Percentiles rank a stretch among this genome's conserved stretches.
These are phyloP conservation scores for Rosa multiflora DNA, from an alignment of 306 rosid genomes.

Conservation along the genomic window DNA sequence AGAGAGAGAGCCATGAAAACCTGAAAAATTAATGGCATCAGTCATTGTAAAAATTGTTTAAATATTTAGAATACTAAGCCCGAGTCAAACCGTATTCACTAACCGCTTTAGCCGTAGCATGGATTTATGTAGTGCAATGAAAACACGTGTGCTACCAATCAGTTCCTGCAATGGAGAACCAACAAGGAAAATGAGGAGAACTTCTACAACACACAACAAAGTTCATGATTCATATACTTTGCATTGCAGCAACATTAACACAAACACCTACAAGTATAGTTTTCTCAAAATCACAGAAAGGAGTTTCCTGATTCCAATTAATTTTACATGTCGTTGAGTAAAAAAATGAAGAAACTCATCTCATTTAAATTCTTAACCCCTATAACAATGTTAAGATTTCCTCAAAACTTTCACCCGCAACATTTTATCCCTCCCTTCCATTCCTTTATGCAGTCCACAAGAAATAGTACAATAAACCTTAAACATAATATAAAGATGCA, in stretches of 20 bases:
- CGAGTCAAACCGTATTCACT: conserved; percentile 21
- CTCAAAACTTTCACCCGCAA: neutral
- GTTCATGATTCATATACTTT: neutral
- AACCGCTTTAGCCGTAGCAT: conserved; percentile 87
- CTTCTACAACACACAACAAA: neutral
- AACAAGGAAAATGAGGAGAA: neutral
- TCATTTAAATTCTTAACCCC: neutral
- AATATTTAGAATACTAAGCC: too few relatives aligned
- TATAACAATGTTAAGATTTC: neutral
- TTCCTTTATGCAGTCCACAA: neutral
- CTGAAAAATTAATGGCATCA: too few relatives aligned
- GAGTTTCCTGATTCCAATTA: neutral
- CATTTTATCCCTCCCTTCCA: neutral
- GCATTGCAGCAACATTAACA: neutral
- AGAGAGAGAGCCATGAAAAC: too few relatives aligned
- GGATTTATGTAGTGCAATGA: conserved; percentile 81
- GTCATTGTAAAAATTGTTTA: too few relatives aligned
- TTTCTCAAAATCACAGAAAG: neutral
- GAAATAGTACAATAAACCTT: neutral
- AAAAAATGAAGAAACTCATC: neutral
- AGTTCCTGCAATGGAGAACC: conserved; percentile 55
- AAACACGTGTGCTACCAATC: conserved; percentile 65
- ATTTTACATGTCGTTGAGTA: neutral
- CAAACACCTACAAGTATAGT: neutral
- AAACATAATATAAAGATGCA: neutral